Percentiles rank a stretch among this genome's conserved stretches.
Conservation (phyloP, 129 eudicot genomes). For the Heracleum sosnowskyi region DNA sequence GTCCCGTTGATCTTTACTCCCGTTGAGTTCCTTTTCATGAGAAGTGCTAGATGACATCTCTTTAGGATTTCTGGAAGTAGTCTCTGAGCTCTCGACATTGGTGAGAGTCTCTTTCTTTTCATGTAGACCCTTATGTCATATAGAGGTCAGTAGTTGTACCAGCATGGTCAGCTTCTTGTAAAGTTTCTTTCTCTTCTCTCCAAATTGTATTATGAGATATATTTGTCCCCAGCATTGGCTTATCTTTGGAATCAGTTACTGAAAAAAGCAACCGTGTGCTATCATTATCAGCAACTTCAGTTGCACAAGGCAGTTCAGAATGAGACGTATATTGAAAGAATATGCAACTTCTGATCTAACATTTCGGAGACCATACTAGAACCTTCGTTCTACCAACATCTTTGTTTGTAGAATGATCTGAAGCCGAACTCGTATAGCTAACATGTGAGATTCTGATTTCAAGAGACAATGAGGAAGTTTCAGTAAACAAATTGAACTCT, state of each 20-base stretch:
- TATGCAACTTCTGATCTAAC: conserved; percentile 19
- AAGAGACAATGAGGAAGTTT: conserved; percentile 19
- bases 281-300: conserved; percentile 19
- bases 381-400: too few species aligned
- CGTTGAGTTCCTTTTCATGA: conserved; percentile 23
- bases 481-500: not conserved
- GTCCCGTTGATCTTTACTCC: conserved; percentile 61
- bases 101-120: conserved; percentile 50
- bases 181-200: conserved; percentile 48
- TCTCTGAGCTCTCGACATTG: conserved; percentile 30
- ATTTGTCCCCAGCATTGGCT: conserved; percentile 23
- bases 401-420: conserved; percentile 19
- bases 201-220: conserved; percentile 28
- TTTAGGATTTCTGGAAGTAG: conserved; percentile 18
- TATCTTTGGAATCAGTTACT: conserved; percentile 27
- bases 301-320: conserved; percentile 28
- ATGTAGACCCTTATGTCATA: conserved; percentile 77
- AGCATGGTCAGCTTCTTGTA: conserved; percentile 63
- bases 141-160: conserved; percentile 81
- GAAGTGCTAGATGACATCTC: conserved; percentile 20
- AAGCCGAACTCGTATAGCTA: conserved; percentile 17
- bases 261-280: conserved; percentile 23
- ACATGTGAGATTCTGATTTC: conserved; percentile 8
- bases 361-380: conserved; percentile 17
- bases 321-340: conserved; percentile 28